Evolutionary conservation across 108 stramenopile genomes (phyloP), one percentile per base, ranked within the genome.

Genomic region (Halocafeteria seosinensis): DNA sequence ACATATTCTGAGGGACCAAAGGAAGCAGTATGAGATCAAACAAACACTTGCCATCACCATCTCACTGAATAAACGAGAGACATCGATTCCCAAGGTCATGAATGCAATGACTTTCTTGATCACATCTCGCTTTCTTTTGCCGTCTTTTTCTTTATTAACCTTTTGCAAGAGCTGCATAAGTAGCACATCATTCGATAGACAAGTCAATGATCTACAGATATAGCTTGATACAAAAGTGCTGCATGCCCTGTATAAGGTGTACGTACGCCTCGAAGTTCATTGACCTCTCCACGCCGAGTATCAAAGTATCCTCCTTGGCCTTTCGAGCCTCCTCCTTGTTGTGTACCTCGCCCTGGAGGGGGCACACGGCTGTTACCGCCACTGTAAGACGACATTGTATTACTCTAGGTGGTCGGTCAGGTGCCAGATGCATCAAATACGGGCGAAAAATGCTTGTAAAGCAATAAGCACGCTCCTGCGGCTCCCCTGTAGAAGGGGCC

Each of bases 31-130:
- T 17, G 42, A 47, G 17, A 47, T n/a, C 42, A 17, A 17, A 47
- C 17, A 17, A 47, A 87, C 86, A 50, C 88, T 87, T 13, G 81
- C 88, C 71, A 93, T 75, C 81, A 99, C 90, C 93, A 99, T 96
- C 78, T 96, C 95, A 4, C 91, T 87, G 72, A 96, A 95, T 37
- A 99, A 90, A 34, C 91, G 85, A 28, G 90, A 90, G 30, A 99
- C 98, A 61, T 99, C 98, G 33, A 99, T 93, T 5, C 98, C 98
- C 28, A 99, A 71, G 21, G 97, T 95, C 97, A 99, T 99, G 85
- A 96, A 99, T 21, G 95, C 98, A 71, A 96, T 95, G 53, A 96
- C 97, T 67, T 99, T 99, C 62, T 99, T 99, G 72, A 99, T 92
- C 35, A 96, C 90, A 50, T 99, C 98, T 33, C 94, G 84, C 63